These are phyloP conservation scores for Silene latifolia DNA, from an alignment of 148 eudicot species.

Conservation along the genomic window DNA sequence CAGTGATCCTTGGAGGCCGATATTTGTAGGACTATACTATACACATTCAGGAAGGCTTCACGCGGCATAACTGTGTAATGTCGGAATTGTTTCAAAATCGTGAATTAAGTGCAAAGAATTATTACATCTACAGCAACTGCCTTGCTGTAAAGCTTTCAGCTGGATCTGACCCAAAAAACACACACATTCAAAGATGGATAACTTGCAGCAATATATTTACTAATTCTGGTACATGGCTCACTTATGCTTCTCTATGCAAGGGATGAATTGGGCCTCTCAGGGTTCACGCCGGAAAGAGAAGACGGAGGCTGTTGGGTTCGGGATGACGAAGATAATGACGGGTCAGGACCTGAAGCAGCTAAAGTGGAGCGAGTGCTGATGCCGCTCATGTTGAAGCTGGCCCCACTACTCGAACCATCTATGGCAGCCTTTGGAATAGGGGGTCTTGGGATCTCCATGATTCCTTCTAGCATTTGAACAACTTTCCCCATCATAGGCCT, in stretches of 20 bases:
- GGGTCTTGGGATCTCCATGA: slow-evolving; percentile 44
- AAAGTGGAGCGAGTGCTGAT: slow-evolving; percentile 34
- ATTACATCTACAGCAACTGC: not conserved
- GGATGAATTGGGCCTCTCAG: slow-evolving; percentile 45
- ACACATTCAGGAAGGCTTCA: not conserved
- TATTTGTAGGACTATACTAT: no score
- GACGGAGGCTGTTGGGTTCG: slow-evolving; percentile 26
- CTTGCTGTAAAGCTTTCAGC: not conserved
- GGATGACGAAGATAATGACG: slow-evolving; percentile 29
- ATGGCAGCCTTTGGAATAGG: slow-evolving; percentile 48
- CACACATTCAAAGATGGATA: not conserved
- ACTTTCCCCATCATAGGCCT: slow-evolving; percentile 79
- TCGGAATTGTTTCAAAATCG: no score
- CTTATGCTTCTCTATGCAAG: slow-evolving; percentile 25
- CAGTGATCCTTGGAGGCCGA: no score
- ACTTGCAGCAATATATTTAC: not conserved
- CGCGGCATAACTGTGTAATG: no score
- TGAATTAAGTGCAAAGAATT: no score
- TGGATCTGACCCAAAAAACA: not conserved
- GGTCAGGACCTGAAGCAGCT: slow-evolving; percentile 24
- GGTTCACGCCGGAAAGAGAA: slow-evolving; percentile 35
- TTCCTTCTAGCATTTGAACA: slow-evolving; percentile 77
- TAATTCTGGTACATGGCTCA: not conserved
- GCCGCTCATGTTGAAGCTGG: slow-evolving; percentile 11
- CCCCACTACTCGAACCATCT: slow-evolving; percentile 40